Percentiles rank a stretch among this genome's conserved stretches.
These are phyloP conservation scores for Tetrahymena malaccensis DNA, from an alignment of 73 alveolate species.

Conservation along the genomic window DNA sequence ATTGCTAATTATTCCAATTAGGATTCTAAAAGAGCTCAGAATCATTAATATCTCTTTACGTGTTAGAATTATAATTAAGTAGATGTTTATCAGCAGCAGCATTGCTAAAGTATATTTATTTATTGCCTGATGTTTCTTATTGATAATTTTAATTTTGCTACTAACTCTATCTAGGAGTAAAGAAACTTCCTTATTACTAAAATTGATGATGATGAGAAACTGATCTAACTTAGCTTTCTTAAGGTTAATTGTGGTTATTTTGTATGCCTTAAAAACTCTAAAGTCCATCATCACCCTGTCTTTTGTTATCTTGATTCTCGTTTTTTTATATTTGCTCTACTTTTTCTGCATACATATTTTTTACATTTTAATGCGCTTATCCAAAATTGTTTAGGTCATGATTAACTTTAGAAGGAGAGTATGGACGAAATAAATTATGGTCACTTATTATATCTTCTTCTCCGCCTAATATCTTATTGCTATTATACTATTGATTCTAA, in stretches of 20 bases:
- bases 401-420: not conserved
- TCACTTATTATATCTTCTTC: not conserved
- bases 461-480: not conserved
- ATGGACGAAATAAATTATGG: not conserved
- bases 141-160: not conserved
- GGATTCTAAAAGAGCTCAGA: not conserved
- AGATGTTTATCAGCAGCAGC: not conserved
- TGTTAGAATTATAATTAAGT: not conserved
- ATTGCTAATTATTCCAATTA: not conserved
- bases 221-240: not conserved
- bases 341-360: not conserved
- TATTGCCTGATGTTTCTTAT: not conserved
- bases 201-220: not conserved
- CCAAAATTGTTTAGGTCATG: not conserved
- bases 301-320: not conserved
- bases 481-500: not conserved
- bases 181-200: not conserved
- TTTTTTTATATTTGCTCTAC: not conserved
- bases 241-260: not conserved
- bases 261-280: not conserved
- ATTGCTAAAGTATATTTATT: not conserved
- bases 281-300: not conserved
- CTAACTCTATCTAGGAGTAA: not conserved
- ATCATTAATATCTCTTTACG: not conserved
- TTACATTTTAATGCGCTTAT: not conserved